Evolutionary conservation across 1,284 basidiomycete genomes (phyloP).

Genomic region (Entoloma clypeatum): DNA sequence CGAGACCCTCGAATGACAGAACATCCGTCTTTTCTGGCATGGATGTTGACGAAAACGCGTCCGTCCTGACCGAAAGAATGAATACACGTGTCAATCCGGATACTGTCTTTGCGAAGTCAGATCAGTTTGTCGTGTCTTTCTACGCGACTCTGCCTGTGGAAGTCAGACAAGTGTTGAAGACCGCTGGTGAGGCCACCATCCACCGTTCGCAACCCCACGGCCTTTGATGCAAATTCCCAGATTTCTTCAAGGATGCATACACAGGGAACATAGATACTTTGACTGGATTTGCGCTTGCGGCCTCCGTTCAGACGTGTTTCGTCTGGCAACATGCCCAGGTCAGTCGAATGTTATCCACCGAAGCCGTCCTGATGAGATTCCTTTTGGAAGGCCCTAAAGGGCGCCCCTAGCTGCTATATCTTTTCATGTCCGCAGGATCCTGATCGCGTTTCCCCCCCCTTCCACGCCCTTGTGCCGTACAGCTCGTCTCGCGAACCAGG

Average conservation of each 20-base stretch:
- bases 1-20: conserved; percentile 12
- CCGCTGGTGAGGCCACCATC: conserved; percentile 48
- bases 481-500: conserved; percentile 72
- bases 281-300: conserved; percentile 71
- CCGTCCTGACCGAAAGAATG: conserved; percentile 36
- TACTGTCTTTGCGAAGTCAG: conserved; percentile 64
- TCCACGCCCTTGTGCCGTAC: conserved; percentile 68
- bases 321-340: conserved; percentile 79
- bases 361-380: conserved; percentile 5
- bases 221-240: conserved; percentile 32
- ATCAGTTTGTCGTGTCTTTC: conserved; percentile 65
- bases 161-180: conserved; percentile 65
- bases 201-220: conserved; percentile 6
- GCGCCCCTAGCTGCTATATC: conserved; percentile 78
- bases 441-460: conserved; percentile 45
- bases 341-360: conserved; percentile 19
- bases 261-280: conserved; percentile 65
- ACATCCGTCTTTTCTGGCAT: conserved; percentile 45
- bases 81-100: conserved; percentile 40
- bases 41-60: conserved; percentile 59
- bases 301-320: conserved; percentile 70
- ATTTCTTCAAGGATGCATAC: conserved; percentile 64
- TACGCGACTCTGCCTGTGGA: conserved; percentile 70
- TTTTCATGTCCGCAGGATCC: conserved; percentile 62
- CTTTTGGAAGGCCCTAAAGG: conserved; percentile 50